Evolutionary conservation across 2,329 filamentous ascomycete species (phyloP).

Genomic region (Neurospora sp.): DNA sequence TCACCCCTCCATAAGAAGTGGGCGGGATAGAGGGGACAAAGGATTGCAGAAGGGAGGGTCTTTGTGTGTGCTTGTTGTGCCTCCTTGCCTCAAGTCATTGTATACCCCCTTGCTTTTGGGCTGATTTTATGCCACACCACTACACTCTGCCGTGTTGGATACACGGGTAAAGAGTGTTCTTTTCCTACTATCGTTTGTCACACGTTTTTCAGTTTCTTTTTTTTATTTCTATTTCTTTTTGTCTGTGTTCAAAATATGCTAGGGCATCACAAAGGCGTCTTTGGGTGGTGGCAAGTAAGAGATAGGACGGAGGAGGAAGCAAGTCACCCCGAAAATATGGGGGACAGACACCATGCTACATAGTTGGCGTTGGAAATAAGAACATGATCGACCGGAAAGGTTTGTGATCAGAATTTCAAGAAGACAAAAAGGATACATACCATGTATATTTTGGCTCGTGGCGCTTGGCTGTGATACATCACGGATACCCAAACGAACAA

Average conservation of each 20-base stretch:
- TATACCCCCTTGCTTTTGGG: not conserved
- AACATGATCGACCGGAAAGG: not conserved
- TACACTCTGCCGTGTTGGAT: not conserved
- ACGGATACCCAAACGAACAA: no score
- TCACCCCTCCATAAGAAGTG: not conserved
- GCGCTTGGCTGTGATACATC: no score
- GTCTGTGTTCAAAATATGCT: constrained; percentile 1
- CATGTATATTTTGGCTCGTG: no score
- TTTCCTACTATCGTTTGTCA: not conserved
- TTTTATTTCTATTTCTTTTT: not conserved
- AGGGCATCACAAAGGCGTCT: not conserved
- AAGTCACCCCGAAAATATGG: not conserved
- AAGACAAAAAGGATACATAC: not conserved
- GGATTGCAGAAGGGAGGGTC: not conserved
- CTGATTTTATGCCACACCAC: not conserved
- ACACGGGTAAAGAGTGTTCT: not conserved
- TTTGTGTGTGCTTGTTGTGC: not conserved
- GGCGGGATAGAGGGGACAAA: not conserved
- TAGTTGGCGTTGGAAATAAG: not conserved
- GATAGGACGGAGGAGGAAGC: not conserved
- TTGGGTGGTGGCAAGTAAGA: not conserved
- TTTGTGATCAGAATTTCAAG: not conserved
- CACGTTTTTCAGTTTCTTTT: not conserved
- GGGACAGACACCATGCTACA: not conserved
- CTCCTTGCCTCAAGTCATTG: constrained; percentile 1